These are phyloP conservation scores for Malassezia dermatis DNA, from an alignment of 1,284 basidiomycete genomes.

Conservation along the genomic window DNA sequence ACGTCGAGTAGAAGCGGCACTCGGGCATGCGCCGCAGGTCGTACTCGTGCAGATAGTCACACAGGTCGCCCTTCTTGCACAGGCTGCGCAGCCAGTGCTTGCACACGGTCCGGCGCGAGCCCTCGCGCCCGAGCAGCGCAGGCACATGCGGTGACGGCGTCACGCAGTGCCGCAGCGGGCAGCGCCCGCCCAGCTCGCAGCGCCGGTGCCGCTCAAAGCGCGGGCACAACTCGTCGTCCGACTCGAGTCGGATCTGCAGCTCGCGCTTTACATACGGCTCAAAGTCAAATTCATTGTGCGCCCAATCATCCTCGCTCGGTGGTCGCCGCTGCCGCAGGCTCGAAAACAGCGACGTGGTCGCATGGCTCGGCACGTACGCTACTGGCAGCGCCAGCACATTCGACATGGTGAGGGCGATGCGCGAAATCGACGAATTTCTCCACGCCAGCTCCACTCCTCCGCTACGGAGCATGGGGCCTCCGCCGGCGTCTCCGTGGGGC, in stretches of 20 bases:
- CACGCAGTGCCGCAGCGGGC: slow-evolving; percentile 30
- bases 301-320: slow-evolving; percentile 14
- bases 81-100: slow-evolving; percentile 98
- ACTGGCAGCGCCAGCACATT: slow-evolving; percentile 10
- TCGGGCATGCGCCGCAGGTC: slow-evolving; percentile 97
- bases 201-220: slow-evolving; percentile 18
- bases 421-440: neutral
- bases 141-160: slow-evolving; percentile 20
- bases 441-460: neutral
- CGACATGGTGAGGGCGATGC: neutral
- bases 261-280: slow-evolving; percentile 76
- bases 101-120: slow-evolving; percentile 63
- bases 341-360: slow-evolving; percentile 13
- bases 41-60: slow-evolving; percentile 98
- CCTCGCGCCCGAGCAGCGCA: slow-evolving; percentile 24
- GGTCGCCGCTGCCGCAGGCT: slow-evolving; percentile 14
- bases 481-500: neutral
- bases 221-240: slow-evolving; percentile 53
- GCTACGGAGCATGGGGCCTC: neutral
- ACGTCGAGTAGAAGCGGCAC: slow-evolving; percentile 97
- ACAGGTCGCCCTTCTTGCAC: slow-evolving; percentile 95
- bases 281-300: slow-evolving; percentile 72
- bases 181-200: slow-evolving; percentile 25
- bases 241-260: slow-evolving; percentile 78
- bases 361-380: slow-evolving; percentile 15